Conservation (phyloP, 768 basidiomycete genomes). For the Lactarius deliciosus region DNA sequence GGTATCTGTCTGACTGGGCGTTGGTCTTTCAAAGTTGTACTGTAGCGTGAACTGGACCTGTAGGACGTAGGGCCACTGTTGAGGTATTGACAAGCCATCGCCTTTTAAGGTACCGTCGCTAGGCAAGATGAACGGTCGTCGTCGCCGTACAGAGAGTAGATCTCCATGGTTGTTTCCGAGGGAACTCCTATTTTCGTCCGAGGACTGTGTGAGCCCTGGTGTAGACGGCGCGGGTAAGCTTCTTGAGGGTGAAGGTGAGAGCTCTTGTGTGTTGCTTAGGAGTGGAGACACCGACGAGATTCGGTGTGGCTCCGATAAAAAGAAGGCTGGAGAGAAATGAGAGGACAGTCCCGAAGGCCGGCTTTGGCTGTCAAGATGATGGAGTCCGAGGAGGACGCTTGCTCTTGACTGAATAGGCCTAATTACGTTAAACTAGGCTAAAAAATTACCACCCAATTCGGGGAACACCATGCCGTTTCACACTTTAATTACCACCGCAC, state of each 20-base stretch:
- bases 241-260: slow-evolving; percentile 18
- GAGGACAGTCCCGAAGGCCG: no score
- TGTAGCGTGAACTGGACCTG: slow-evolving; percentile 25
- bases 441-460: no score
- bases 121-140: slow-evolving; percentile 37
- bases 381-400: neutral
- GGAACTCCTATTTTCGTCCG: slow-evolving; percentile 49
- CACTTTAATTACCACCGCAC: no score
- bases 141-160: slow-evolving; percentile 86
- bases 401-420: neutral
- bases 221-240: slow-evolving; percentile 30
- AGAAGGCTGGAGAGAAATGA: neutral
- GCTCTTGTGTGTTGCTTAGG: neutral
- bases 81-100: slow-evolving; percentile 22
- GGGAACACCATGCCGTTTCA: no score
- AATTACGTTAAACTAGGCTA: neutral
- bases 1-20: slow-evolving; percentile 33
- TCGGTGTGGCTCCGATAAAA: slow-evolving; percentile 30
- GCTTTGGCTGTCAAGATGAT: slow-evolving; percentile 21
- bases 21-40: slow-evolving; percentile 19
- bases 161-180: slow-evolving; percentile 75
- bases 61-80: slow-evolving; percentile 13
- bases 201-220: slow-evolving; percentile 40
- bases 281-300: slow-evolving; percentile 23
- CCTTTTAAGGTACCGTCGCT: slow-evolving; percentile 39